phyloP scores from a whole-genome alignment of 192 early-diverging fungal species.

The Linnemannia zychae region DNA sequence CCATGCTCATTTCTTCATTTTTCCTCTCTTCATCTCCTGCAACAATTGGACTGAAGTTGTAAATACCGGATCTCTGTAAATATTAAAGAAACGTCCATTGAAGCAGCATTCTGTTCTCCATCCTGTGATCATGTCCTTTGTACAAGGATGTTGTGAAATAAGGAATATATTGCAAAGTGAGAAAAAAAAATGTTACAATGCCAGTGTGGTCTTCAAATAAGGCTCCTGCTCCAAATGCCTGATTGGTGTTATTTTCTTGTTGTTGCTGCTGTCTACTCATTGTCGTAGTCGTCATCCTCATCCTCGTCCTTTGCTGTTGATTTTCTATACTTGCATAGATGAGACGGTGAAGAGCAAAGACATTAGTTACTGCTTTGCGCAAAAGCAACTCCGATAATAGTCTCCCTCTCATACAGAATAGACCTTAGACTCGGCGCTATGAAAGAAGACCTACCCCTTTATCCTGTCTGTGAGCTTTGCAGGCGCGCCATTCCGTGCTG shows the following conservation, averaged over 20 bases:
- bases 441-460: neutral
- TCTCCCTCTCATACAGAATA: too few species aligned
- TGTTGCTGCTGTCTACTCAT: slow-evolving; percentile 36
- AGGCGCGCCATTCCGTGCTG: slow-evolving; percentile 26
- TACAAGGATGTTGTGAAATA: neutral
- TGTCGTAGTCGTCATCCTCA: slow-evolving; percentile 44
- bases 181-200: neutral
- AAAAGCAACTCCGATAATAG: too few species aligned
- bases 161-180: neutral
- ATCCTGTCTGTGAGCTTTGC: neutral
- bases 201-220: too few species aligned
- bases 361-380: neutral
- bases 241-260: neutral
- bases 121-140: neutral
- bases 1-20: neutral
- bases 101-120: neutral
- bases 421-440: neutral
- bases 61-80: neutral
- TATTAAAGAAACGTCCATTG: neutral
- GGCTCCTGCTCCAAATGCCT: neutral
- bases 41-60: neutral
- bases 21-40: neutral
- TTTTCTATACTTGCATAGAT: slow-evolving; percentile 20
- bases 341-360: neutral
- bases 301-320: slow-evolving; percentile 26